Base-by-base conservation (phyloP, 1,284 basidiomycete species). In the Leccinum pachyderme region DNA sequence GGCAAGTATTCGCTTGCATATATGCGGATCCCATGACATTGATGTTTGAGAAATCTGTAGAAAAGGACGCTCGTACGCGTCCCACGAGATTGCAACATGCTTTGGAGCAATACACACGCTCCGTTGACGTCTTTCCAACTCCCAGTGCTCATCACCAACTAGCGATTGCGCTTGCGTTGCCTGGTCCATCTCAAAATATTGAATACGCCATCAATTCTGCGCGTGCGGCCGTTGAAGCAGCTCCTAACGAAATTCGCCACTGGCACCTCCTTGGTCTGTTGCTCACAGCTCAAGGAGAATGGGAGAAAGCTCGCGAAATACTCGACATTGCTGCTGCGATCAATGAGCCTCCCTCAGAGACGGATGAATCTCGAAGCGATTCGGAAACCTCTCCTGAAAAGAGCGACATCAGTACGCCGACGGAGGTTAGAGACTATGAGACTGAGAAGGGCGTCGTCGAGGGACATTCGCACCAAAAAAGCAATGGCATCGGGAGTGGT, bases 221-320 rank as follows among this genome's bases (percentile, higher is more conserved):
- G 0, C 84, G 90, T 11, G 72, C 77, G 11, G 91, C 93, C 0
- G 83, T 96, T 9, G 92, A 95, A 71, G 79, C 81, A 4, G 86
- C 90, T 52, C 78, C 89, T 0, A 75, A 74, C 25, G 87, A 91
- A 61, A 79, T 91, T 27, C 81, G 91, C 41, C 86, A 90, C 54
- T 98, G 95, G 96, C 96, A 98, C 72, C 79, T 98, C 15, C 80
- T 98, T 0, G 92, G 91, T 0, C 76, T 99, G 5, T 72, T 98
- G 13, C 77, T 95, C 9, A 87, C 88, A 0, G 88, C 91, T 5
- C 77, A 80, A 32, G 92, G 90, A 57, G 87, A 95, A 65, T 95
- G 91, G 91, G 73, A 76, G 32, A 88, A 86, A 6, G 95, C 95
- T 0, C 77, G 78, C 44, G 84, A 86, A 53, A 84, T 96, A 3